Conservation (phyloP, 1,284 basidiomycete species). For the Cutaneotrichosporon sp. region DNA sequence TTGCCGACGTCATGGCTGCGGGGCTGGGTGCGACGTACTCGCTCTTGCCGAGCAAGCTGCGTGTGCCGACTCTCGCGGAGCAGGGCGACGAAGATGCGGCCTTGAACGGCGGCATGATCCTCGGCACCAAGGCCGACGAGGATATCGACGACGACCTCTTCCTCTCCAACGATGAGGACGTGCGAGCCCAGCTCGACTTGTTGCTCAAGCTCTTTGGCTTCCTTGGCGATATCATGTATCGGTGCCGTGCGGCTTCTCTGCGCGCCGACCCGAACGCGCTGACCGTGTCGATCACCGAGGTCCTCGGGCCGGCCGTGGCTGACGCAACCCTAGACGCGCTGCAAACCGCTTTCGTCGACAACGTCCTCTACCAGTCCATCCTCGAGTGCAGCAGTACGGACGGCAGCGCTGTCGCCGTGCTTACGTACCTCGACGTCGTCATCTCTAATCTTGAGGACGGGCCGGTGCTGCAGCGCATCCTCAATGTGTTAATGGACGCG, state of each 20-base stretch:
- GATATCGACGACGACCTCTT: conserved; percentile 58
- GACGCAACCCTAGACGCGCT: conserved; percentile 78
- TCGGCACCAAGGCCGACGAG: conserved; percentile 29
- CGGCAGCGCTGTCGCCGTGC: conserved; percentile 91
- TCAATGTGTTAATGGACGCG: conserved; percentile 39
- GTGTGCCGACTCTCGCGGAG: conserved; percentile 57
- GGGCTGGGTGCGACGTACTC: conserved; percentile 93
- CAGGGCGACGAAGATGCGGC: conserved; percentile 57
- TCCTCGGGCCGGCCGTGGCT: conserved; percentile 72
- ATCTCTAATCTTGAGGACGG: conserved; percentile 72
- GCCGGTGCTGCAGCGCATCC: conserved; percentile 34
- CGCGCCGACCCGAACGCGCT: conserved; percentile 26
- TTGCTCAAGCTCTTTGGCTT: conserved; percentile 89
- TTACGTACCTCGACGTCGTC: conserved; percentile 93
- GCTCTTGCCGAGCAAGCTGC: conserved; percentile 74
- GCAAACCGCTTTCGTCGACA: conserved; percentile 83
- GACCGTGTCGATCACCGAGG: conserved; percentile 27
- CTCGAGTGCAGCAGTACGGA: conserved; percentile 89
- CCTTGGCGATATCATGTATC: conserved; percentile 71
- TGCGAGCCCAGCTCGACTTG: conserved; percentile 77
- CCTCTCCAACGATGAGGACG: conserved; percentile 68
- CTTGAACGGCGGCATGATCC: conserved; percentile 57
- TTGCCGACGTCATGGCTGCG: conserved; percentile 92
- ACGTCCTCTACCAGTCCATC: conserved; percentile 88
- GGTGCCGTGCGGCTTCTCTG: conserved; percentile 32